phyloP scores from a whole-genome alignment of 495 filamentous ascomycete genomes.

The Hypoxylon intermedium region DNA sequence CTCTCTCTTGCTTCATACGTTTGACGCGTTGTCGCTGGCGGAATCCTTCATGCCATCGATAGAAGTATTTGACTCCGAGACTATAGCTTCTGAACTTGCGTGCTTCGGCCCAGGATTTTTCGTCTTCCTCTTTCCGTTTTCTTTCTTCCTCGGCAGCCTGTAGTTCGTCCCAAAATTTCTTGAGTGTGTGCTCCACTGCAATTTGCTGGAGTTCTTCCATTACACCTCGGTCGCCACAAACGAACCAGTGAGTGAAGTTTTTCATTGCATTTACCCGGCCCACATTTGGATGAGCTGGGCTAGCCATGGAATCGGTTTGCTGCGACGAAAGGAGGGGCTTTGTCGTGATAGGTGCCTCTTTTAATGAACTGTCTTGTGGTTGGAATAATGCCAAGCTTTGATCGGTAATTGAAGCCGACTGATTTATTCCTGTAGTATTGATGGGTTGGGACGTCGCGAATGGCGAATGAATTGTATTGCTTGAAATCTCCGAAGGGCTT shows the following conservation, averaged over 20 bases:
- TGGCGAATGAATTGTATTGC: background rate
- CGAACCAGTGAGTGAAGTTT: slow-evolving; percentile 56
- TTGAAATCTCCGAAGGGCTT: background rate
- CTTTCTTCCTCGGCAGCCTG: slow-evolving; percentile 46
- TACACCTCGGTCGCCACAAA: slow-evolving; percentile 52
- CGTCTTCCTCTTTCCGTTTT: slow-evolving; percentile 50
- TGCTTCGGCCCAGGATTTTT: slow-evolving; percentile 47
- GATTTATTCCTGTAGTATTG: background rate
- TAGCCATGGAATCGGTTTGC: background rate
- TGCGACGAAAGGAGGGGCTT: background rate
- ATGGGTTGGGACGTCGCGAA: background rate
- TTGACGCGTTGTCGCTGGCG: slow-evolving; percentile 45
- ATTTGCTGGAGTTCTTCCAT: slow-evolving; percentile 47
- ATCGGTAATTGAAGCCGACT: background rate
- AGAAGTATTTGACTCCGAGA: slow-evolving; percentile 56
- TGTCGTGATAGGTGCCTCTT: background rate
- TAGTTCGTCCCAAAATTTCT: slow-evolving; percentile 40
- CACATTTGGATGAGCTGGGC: background rate
- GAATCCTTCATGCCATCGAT: slow-evolving; percentile 54
- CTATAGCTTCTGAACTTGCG: slow-evolving; percentile 49
- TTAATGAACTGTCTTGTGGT: background rate
- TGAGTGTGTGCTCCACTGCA: slow-evolving; percentile 48
- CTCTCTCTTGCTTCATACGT: slow-evolving; percentile 43
- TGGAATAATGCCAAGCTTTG: background rate
- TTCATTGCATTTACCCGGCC: slow-evolving; percentile 43